phyloP scores from a whole-genome alignment of 805 yeast genomes.

The Myxozyma neglecta region DNA sequence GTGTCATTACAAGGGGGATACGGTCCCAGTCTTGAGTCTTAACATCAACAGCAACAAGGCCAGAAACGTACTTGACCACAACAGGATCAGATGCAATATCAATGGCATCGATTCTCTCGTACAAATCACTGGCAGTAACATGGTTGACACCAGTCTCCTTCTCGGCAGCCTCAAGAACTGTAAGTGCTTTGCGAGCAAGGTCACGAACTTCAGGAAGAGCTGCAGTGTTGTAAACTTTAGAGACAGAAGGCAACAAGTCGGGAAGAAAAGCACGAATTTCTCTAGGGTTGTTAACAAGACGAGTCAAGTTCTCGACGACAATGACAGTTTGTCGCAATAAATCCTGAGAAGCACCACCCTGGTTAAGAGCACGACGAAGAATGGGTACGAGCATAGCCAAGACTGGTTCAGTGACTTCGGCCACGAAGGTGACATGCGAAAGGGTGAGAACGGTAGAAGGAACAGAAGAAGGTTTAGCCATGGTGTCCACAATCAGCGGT shows the following conservation, averaged over 20 bases:
- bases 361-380: slow-evolving; percentile 80
- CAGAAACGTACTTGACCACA: slow-evolving; percentile 44
- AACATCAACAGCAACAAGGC: slow-evolving; percentile 38
- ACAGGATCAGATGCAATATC: slow-evolving; percentile 48
- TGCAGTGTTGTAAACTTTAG: slow-evolving; percentile 84
- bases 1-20: slow-evolving; percentile 45
- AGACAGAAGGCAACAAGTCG: slow-evolving; percentile 82
- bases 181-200: slow-evolving; percentile 80
- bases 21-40: slow-evolving; percentile 44
- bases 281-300: slow-evolving; percentile 88
- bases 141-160: slow-evolving; percentile 74
- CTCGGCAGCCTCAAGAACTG: slow-evolving; percentile 80
- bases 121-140: slow-evolving; percentile 42
- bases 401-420: slow-evolving; percentile 97
- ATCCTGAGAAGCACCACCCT: slow-evolving; percentile 78
- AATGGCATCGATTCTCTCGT: slow-evolving; percentile 38
- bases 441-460: slow-evolving; percentile 85
- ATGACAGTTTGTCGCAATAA: slow-evolving; percentile 95
- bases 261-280: slow-evolving; percentile 91
- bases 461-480: slow-evolving; percentile 86
- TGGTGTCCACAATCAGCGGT: slow-evolving; percentile 79
- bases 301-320: slow-evolving; percentile 91
- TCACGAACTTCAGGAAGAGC: slow-evolving; percentile 96
- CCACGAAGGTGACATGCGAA: slow-evolving; percentile 93
- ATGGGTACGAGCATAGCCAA: slow-evolving; percentile 88